Base-by-base conservation (phyloP, 495 filamentous ascomycete genomes). In the Aspergillus conjunctus region DNA sequence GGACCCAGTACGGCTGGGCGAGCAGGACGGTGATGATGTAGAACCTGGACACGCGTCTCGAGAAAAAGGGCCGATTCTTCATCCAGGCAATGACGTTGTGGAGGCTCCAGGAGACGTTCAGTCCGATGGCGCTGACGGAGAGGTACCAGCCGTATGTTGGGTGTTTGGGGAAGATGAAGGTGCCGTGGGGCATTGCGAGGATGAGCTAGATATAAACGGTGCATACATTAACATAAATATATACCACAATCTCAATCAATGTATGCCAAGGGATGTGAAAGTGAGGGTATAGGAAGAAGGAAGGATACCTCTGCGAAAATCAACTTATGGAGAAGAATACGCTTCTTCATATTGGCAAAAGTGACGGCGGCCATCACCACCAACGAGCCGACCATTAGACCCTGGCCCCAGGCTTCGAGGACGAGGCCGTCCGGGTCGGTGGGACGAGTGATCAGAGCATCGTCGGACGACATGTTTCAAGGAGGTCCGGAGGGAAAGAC, bases 61-160 rank as follows among this genome's bases (percentile, higher is more conserved):
- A 71, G 8, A 82, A 60, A 34, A 81, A 81, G 0, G 79, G 78
- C 33, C 66, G 62, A 21, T 74, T 78, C 61, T 81, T 81, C 67
- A 81, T 75, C 78, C 78, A 81, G 1, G 79, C 73, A 44, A 81
- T 77, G 26, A 81, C 71, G 56, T 81, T 81, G 66, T 81, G 79
- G 14, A 80, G 60, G 21, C 64, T 70, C 76, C 77, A 81, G 20
- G 78, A 81, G 26, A 74, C 51, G 48, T 77, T 78, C n/a, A 81
- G 66, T 1, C 75, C 71, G 60, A 79, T 74, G 20, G 78, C 78
- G 2, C 77, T 79, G 45, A 70, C 66, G 2, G 77, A 79, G 1
- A 81, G 71, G 46, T 81, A 80, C 73, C 75, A 81, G 43, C 76
- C 77, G 54, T 81, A 81, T 31, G 60, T 69, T 1, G 76, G 75